These are phyloP conservation scores for Zychaea mexicana DNA, from an alignment of 371 early-diverging fungal species.

Conservation along the genomic window DNA sequence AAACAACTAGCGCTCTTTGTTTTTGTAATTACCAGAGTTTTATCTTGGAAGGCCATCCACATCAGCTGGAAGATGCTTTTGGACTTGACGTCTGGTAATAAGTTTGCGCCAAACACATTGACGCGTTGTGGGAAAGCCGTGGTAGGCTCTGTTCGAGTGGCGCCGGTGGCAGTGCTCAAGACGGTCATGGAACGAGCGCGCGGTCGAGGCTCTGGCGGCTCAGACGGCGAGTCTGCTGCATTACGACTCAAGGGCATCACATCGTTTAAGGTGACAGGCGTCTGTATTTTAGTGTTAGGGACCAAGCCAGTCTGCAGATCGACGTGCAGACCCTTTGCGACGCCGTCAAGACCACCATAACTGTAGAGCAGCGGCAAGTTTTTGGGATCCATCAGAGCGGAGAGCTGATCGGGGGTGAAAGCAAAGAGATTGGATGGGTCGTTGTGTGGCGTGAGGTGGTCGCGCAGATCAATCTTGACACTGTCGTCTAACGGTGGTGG, in stretches of 20 bases:
- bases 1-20: no score
- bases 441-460: constrained; percentile 36
- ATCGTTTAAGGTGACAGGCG: constrained; percentile 26
- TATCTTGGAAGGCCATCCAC: constrained; percentile 86
- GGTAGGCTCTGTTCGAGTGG: constrained; percentile 11
- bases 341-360: constrained; percentile 54
- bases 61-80: constrained; percentile 73
- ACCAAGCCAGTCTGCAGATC: constrained; percentile 53
- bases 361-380: constrained; percentile 44
- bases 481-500: not conserved
- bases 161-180: constrained; percentile 8
- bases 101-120: constrained; percentile 63
- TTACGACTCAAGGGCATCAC: constrained; percentile 6
- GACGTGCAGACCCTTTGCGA: constrained; percentile 59
- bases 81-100: constrained; percentile 66
- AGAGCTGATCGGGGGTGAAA: constrained; percentile 53
- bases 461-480: constrained; percentile 21
- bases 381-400: constrained; percentile 61
- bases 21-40: constrained; percentile 66
- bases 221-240: not conserved
- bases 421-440: constrained; percentile 55
- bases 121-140: constrained; percentile 37
- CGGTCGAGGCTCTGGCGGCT: constrained; percentile 1
- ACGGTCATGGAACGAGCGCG: constrained; percentile 18
- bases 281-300: constrained; percentile 20